phyloP scores from a whole-genome alignment of 1,139 yeast genomes.

The Kodamaea derodonti region DNA sequence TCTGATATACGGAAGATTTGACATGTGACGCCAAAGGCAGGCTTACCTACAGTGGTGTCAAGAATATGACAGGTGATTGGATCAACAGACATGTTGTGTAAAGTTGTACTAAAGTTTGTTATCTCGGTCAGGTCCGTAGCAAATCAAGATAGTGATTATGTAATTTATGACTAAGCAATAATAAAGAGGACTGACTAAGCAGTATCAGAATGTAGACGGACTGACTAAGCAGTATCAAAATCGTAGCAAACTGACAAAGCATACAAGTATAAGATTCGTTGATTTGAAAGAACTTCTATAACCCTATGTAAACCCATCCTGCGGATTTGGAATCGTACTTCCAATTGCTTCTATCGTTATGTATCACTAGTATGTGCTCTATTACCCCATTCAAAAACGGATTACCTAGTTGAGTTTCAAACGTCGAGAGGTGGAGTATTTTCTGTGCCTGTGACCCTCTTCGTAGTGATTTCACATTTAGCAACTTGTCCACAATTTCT shows the following conservation, averaged over 20 bases:
- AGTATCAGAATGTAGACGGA: too few relatives aligned
- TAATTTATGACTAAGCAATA: too few relatives aligned
- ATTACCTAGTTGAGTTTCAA: background rate
- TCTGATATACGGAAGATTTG: slow-evolving; percentile 45
- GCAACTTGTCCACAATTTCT: background rate
- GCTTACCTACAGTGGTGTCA: slow-evolving; percentile 80
- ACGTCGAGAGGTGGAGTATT: background rate
- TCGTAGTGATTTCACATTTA: too few relatives aligned
- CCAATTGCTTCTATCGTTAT: slow-evolving; percentile 21
- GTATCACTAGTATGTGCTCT: slow-evolving; percentile 19
- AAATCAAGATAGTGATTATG: too few relatives aligned
- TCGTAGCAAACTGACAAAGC: too few relatives aligned
- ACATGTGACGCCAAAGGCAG: slow-evolving; percentile 67
- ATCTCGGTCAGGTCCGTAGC: slow-evolving; percentile 10
- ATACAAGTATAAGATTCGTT: too few relatives aligned
- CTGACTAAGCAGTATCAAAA: too few relatives aligned
- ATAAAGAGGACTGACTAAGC: too few relatives aligned
- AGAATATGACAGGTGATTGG: slow-evolving; percentile 86
- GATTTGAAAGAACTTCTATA: too few relatives aligned
- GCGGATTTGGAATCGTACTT: slow-evolving; percentile 17
- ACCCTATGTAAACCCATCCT: too few relatives aligned
- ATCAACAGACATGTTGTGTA: slow-evolving; percentile 27
- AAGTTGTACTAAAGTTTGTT: background rate
- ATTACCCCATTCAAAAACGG: slow-evolving; percentile 20
- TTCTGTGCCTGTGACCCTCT: too few relatives aligned